Base-by-base conservation (phyloP, 148 eudicot species). In the Vaccinium vitisidaea region DNA sequence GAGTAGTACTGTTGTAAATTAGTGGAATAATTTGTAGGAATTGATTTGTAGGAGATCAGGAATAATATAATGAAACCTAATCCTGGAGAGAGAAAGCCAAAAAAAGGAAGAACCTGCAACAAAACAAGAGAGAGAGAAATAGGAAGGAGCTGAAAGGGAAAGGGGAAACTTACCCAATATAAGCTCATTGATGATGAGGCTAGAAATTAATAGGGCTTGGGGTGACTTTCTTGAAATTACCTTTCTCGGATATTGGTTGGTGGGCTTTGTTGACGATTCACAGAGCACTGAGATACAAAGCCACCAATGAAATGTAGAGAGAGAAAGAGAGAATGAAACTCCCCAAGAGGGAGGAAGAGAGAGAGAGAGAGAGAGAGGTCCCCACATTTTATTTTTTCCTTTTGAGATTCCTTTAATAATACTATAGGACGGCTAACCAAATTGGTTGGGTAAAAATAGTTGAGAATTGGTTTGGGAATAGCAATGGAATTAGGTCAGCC, bases 281-380 rank as follows among this genome's bases (percentile, higher is more conserved):
- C 61, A 50, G 11, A 0, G 61, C 16, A 11, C 56, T 76, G 30
- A 55, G 43, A 84, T 21, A 56, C 2, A 84, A 79, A 84, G 81
- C 86, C 67, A 79, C 63, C 77, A 84, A 79, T 52, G 67, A 84
- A 12, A 19, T 77, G 49, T 27, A 78, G 82, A 77, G 85, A 59
- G 81, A 56, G 85, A 77, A 75, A 84, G 75, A 76, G 55, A 58
- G 80, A 81, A 21, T 25, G 39, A 56, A 15, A 8, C 1, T 21
- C 48, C 48, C 9, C 30, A 14, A 30, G 8, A 3, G 49, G 18
- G 27, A 75, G 12, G 2, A 13, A n/a, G 58, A 49, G 58, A 77
- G 56, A 48, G 50, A n/a, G 58, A 49, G 58, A 77, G 56, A 48
- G 50, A 36, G 39, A 32, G 32, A 36, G 39, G 39, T 36, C 39